Conservation (phyloP, 768 basidiomycete species). For the Naganishia antarctica region DNA sequence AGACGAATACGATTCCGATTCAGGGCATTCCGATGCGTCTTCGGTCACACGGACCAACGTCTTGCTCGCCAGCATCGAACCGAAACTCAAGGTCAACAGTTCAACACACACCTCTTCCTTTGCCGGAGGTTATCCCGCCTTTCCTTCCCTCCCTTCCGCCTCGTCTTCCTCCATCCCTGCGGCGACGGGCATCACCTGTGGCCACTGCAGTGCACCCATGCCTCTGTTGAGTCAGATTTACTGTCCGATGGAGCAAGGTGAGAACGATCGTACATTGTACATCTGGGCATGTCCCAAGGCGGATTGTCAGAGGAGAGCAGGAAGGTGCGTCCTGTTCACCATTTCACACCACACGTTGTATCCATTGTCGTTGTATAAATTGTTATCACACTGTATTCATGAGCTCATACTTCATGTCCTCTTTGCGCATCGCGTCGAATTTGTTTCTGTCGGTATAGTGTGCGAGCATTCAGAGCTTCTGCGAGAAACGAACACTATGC, state of each 20-base stretch:
- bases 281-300: slow-evolving; percentile 41
- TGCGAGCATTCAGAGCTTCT: slow-evolving; percentile 46
- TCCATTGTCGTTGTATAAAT: slow-evolving; percentile 11
- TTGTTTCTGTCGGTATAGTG: slow-evolving; percentile 26
- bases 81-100: slow-evolving; percentile 4
- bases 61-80: slow-evolving; percentile 19
- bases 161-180: slow-evolving; percentile 30
- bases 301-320: slow-evolving; percentile 41
- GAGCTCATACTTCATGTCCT: slow-evolving; percentile 18
- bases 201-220: slow-evolving; percentile 39
- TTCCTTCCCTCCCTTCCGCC: slow-evolving; percentile 33
- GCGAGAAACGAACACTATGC: slow-evolving; percentile 45
- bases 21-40: slow-evolving; percentile 9
- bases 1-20: slow-evolving; percentile 17
- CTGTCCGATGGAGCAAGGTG: slow-evolving; percentile 46
- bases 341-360: neutral
- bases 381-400: neutral
- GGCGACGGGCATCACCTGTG: slow-evolving; percentile 33
- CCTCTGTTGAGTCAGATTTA: slow-evolving; percentile 47
- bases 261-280: slow-evolving; percentile 47
- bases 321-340: slow-evolving; percentile 33
- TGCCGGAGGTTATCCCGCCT: slow-evolving; percentile 47
- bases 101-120: slow-evolving; percentile 35
- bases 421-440: neutral
- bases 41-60: slow-evolving; percentile 16